Conservation (phyloP, 768 basidiomycete genomes). For the Kwoniella newhampshirensis region DNA sequence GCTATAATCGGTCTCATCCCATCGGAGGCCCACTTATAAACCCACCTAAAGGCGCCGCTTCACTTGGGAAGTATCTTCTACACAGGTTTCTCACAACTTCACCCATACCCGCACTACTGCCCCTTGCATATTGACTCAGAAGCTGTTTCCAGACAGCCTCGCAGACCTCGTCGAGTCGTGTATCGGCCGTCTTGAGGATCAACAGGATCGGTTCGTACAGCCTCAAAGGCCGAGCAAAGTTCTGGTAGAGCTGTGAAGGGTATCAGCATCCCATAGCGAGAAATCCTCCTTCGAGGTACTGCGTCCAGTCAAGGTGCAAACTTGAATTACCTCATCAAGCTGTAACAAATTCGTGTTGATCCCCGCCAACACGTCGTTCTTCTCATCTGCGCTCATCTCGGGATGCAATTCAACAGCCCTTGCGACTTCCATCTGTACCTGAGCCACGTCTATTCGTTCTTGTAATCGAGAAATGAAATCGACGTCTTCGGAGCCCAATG, state of each 20-base stretch:
- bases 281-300: neutral
- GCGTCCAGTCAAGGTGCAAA: neutral
- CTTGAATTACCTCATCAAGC: conserved; percentile 72
- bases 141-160: conserved; percentile 86
- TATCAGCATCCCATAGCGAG: neutral
- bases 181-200: conserved; percentile 90
- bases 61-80: conserved; percentile 82
- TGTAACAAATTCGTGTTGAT: conserved; percentile 60
- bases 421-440: conserved; percentile 91
- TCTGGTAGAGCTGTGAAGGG: conserved; percentile 80
- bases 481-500: conserved; percentile 79
- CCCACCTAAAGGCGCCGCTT: conserved; percentile 42
- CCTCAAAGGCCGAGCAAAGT: conserved; percentile 82
- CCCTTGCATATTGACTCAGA: conserved; percentile 62
- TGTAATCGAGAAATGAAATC: conserved; percentile 92
- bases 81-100: conserved; percentile 60
- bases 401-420: conserved; percentile 59
- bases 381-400: conserved; percentile 46
- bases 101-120: conserved; percentile 22
- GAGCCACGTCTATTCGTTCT: conserved; percentile 94
- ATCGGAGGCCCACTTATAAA: too few relatives aligned
- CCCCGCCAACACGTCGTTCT: conserved; percentile 38
- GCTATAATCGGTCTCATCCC: too few relatives aligned
- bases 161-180: conserved; percentile 77
- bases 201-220: conserved; percentile 79